A percentile compares a stretch with the other conserved stretches of the same genome.
phyloP scores from a whole-genome alignment of 768 basidiomycete genomes.

The Termitomyces sp. region DNA sequence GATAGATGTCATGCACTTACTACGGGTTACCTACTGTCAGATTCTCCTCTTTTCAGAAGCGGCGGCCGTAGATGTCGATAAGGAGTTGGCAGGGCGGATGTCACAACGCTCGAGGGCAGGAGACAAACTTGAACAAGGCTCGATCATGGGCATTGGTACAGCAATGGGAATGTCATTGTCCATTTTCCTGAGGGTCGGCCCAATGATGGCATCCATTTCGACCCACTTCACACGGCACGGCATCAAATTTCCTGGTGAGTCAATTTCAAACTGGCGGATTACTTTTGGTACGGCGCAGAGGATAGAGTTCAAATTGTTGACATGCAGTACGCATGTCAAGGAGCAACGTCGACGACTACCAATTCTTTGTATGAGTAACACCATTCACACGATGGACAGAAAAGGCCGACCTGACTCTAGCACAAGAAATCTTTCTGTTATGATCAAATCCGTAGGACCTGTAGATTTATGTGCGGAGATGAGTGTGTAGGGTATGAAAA shows the following conservation, averaged over 20 bases:
- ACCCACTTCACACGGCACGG: neutral
- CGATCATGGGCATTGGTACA: neutral
- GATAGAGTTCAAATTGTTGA: neutral
- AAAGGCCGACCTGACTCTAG: neutral
- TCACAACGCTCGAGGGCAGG: neutral
- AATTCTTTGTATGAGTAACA: neutral
- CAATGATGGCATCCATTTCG: neutral
- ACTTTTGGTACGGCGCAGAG: neutral
- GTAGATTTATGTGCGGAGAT: neutral
- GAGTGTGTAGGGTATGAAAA: neutral
- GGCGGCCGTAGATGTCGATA: neutral
- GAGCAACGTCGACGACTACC: neutral
- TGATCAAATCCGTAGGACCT: neutral
- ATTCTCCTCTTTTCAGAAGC: neutral
- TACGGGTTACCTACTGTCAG: neutral
- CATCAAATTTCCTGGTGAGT: neutral
- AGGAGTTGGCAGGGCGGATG: neutral
- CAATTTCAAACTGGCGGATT: neutral
- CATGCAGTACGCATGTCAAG: neutral
- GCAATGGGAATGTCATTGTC: neutral
- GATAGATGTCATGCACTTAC: neutral
- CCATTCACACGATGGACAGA: neutral
- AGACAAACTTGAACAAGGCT: neutral
- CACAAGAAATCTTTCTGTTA: neutral
- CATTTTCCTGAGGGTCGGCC: neutral